Conservation (phyloP, 306 rosid species). For the Cucurbita maxima region DNA sequence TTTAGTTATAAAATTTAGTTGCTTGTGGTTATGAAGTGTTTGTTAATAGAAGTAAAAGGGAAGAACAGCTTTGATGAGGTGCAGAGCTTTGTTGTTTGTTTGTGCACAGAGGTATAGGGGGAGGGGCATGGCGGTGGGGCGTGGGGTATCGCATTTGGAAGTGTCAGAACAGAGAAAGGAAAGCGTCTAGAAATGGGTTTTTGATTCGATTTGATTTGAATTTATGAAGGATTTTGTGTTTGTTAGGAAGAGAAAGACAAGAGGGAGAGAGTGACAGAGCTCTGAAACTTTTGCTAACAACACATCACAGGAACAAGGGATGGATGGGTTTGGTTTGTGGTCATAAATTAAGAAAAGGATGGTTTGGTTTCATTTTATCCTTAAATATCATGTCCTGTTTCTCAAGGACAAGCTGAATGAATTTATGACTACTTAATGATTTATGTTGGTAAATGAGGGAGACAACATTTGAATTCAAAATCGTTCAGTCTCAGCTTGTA, state of each 20-base stretch:
- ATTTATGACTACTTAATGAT: too few relatives aligned
- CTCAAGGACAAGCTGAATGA: too few relatives aligned
- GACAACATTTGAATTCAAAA: too few relatives aligned
- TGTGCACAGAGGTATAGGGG: not conserved
- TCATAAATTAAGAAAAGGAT: too few relatives aligned
- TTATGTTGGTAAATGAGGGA: too few relatives aligned
- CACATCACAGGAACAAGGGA: not conserved
- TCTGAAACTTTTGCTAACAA: not conserved
- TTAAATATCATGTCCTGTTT: too few relatives aligned
- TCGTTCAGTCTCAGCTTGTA: too few relatives aligned
- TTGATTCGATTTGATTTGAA: conserved; percentile 1
- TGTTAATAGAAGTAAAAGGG: not conserved
- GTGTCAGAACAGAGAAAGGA: not conserved
- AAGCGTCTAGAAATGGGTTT: conserved; percentile 3
- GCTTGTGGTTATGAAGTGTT: not conserved
- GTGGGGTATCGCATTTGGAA: not conserved
- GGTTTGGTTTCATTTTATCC: too few relatives aligned
- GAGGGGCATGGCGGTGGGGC: not conserved
- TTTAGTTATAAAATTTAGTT: not conserved
- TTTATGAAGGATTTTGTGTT: not conserved
- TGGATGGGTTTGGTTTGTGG: too few relatives aligned
- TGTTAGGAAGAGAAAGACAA: not conserved
- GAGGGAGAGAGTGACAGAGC: not conserved
- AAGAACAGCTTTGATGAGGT: not conserved
- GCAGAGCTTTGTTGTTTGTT: not conserved